Conservation (phyloP, 2,329 filamentous ascomycete genomes). For the Colletotrichum godetiae region DNA sequence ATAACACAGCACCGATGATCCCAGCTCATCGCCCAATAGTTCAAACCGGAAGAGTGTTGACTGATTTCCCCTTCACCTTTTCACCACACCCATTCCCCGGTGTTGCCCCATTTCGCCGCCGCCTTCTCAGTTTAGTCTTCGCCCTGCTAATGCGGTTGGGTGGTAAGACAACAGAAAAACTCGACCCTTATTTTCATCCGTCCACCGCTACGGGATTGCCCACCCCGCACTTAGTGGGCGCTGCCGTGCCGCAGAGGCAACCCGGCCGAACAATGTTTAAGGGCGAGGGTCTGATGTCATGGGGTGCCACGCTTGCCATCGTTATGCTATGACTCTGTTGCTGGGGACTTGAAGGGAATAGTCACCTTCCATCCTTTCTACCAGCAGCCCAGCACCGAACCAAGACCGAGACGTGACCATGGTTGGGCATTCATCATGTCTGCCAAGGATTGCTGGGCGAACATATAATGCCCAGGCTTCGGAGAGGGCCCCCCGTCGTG, state of each 20-base stretch:
- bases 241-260: background rate
- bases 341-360: background rate
- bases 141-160: background rate
- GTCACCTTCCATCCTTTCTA: background rate
- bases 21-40: background rate
- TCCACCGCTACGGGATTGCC: background rate
- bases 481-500: background rate
- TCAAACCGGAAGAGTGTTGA: background rate
- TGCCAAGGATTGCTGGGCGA: conserved; percentile 22
- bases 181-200: background rate
- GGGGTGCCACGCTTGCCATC: background rate
- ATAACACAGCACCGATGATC: conserved; percentile 7
- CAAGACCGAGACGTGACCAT: background rate
- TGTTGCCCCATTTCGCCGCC: background rate
- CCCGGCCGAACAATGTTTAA: background rate
- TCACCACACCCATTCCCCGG: background rate
- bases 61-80: background rate
- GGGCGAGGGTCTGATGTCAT: conserved; percentile 5
- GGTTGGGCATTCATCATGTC: background rate
- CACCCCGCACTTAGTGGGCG: background rate
- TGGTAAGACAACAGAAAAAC: background rate
- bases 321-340: background rate
- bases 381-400: background rate
- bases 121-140: background rate
- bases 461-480: background rate